Evolutionary conservation across 768 basidiomycete genomes (phyloP).

Genomic region (Rubroboletus pulcherrimus): DNA sequence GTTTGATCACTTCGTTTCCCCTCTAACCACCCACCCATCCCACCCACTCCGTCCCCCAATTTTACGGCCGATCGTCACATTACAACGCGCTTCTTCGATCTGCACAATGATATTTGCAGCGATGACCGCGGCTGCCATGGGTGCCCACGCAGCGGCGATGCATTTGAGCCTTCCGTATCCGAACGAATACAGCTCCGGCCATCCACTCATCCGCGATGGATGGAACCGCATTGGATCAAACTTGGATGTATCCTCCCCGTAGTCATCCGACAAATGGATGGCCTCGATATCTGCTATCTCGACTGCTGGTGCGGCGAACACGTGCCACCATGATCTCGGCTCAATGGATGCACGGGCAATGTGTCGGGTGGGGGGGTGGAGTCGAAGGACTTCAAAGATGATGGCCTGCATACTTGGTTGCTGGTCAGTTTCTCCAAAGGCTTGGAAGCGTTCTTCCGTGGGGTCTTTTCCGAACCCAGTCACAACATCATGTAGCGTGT

Average conservation of each 20-base stretch:
- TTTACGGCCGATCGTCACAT: constrained; percentile 7
- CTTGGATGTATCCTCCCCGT: constrained; percentile 32
- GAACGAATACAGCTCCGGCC: constrained; percentile 39
- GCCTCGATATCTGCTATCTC: constrained; percentile 26
- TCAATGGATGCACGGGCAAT: constrained; percentile 17
- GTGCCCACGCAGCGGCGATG: constrained; percentile 52
- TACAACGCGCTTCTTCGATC: constrained; percentile 25
- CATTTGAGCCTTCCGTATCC: constrained; percentile 39
- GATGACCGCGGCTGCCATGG: constrained; percentile 50
- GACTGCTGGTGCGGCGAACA: constrained; percentile 1
- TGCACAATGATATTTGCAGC: constrained; percentile 39
- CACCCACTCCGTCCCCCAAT: constrained; percentile 48
- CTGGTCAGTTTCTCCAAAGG: constrained; percentile 10
- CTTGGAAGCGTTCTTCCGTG: constrained; percentile 18
- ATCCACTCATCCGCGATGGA: constrained; percentile 18
- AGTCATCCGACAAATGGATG: constrained; percentile 15
- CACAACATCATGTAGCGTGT: constrained; percentile 26
- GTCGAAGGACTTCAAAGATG: constrained; percentile 27
- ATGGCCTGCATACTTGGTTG: constrained; percentile 23
- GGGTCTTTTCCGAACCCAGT: constrained; percentile 19
- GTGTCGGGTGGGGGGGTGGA: constrained; percentile 26
- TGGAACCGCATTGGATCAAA: constrained; percentile 47
- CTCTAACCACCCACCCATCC: constrained; percentile 38
- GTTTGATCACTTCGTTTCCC: neutral
- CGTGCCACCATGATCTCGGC: constrained; percentile 13